These are phyloP conservation scores for Coniferiporia sulphurascens DNA, from an alignment of 1,284 basidiomycete genomes.

Conservation along the genomic window DNA sequence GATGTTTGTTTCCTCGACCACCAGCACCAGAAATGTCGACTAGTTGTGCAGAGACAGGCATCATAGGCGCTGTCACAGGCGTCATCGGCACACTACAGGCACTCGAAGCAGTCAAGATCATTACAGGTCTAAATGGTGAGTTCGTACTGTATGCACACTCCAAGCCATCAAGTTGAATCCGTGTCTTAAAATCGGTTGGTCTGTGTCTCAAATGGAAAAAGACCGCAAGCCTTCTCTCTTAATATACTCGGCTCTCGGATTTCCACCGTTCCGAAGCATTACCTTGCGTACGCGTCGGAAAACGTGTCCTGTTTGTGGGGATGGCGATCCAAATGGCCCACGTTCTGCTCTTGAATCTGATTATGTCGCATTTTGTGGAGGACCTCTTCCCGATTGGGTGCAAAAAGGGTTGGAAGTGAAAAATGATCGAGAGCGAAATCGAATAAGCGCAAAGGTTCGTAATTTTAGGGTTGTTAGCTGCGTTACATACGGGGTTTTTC, in stretches of 20 bases:
- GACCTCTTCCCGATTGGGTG: constrained; percentile 59
- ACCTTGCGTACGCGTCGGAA: constrained; percentile 67
- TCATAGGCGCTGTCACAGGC: constrained; percentile 88
- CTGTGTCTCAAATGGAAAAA: constrained; percentile 22
- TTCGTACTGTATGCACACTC: constrained; percentile 2
- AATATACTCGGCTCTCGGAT: constrained; percentile 67
- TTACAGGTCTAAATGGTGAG: constrained; percentile 70
- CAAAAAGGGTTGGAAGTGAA: constrained; percentile 42
- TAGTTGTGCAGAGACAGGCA: constrained; percentile 87
- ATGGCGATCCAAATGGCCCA: constrained; percentile 30
- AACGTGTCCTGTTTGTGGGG: constrained; percentile 60
- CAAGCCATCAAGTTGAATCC: background rate
- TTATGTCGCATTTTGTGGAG: constrained; percentile 79
- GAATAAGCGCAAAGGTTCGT: constrained; percentile 48
- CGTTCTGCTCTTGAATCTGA: constrained; percentile 49
- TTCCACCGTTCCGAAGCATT: constrained; percentile 76
- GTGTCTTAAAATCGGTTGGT: too few relatives aligned
- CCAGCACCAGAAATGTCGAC: constrained; percentile 60
- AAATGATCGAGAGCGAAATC: constrained; percentile 26
- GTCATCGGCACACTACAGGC: constrained; percentile 92
- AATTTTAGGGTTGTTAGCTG: background rate
- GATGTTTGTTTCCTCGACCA: constrained; percentile 86
- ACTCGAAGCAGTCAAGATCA: constrained; percentile 80
- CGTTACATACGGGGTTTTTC: background rate
- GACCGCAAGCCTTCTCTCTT: constrained; percentile 60